Percentiles rank a stretch among this genome's conserved stretches.
Conservation (phyloP, 345 rosid genomes). For the Populus pruinosa region DNA sequence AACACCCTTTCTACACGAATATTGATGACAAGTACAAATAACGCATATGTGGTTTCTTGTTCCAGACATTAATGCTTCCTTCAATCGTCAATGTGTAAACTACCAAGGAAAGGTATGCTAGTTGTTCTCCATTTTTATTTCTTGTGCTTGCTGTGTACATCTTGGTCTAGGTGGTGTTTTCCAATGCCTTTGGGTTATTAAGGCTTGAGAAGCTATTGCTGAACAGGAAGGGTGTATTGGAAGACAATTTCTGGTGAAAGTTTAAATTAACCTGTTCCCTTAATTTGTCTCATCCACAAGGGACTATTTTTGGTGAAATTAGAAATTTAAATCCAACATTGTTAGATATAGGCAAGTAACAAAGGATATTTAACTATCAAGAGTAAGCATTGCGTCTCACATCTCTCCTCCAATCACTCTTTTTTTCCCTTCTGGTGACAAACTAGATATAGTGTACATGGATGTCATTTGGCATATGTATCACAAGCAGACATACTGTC, state of each 20-base stretch:
- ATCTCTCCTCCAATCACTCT: too few relatives aligned
- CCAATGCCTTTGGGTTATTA: not conserved
- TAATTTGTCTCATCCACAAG: too few relatives aligned
- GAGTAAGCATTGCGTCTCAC: too few relatives aligned
- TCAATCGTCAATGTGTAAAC: conserved; percentile 62
- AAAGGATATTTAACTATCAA: too few relatives aligned
- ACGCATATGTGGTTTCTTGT: conserved; percentile 13
- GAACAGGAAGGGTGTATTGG: not conserved
- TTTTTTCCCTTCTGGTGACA: too few relatives aligned
- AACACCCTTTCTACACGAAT: not conserved
- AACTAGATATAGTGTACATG: too few relatives aligned
- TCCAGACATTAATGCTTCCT: conserved; percentile 79
- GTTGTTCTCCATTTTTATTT: conserved; percentile 3
- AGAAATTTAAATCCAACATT: too few relatives aligned
- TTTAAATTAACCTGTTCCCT: too few relatives aligned
- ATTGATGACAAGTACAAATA: conserved; percentile 4
- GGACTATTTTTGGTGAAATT: too few relatives aligned
- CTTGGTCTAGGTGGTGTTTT: not conserved
- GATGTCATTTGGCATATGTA: too few relatives aligned
- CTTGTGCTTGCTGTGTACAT: not conserved
- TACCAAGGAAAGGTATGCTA: conserved; percentile 76
- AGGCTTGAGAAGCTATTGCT: not conserved
- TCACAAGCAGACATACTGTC: too few relatives aligned
- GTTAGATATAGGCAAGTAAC: too few relatives aligned
- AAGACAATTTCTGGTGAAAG: not conserved